Evolutionary conservation across 768 basidiomycete species (phyloP).

Genomic region (Albatrellus ellisii): DNA sequence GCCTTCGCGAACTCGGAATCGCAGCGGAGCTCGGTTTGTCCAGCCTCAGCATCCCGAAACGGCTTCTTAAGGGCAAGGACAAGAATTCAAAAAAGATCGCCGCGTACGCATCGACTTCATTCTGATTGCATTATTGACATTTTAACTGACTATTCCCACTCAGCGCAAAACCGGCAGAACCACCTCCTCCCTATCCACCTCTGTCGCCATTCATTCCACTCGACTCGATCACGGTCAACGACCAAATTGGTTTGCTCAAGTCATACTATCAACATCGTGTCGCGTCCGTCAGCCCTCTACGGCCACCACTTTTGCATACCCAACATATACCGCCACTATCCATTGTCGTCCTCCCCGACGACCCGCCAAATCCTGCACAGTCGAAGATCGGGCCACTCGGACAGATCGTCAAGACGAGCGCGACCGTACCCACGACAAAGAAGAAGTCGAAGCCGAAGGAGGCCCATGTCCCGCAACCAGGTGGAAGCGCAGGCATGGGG

Average conservation of each 20-base stretch:
- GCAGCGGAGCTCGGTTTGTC: conserved; percentile 75
- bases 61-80: conserved; percentile 46
- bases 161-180: conserved; percentile 56
- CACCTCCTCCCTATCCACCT: conserved; percentile 73
- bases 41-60: conserved; percentile 66
- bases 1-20: conserved; percentile 77
- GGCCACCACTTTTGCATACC: conserved; percentile 12
- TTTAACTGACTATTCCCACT: not conserved
- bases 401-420: conserved; percentile 46
- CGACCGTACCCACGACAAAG: conserved; percentile 36
- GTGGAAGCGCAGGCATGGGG: not conserved
- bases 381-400: conserved; percentile 71
- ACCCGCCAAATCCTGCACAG: conserved; percentile 41
- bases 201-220: conserved; percentile 74
- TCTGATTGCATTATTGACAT: not conserved
- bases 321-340: conserved; percentile 13
- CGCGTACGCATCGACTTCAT: conserved; percentile 29
- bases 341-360: conserved; percentile 43
- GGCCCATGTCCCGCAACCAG: no score
- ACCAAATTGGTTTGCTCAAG: conserved; percentile 79
- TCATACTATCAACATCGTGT: conserved; percentile 57
- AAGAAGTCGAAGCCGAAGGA: conserved; percentile 35
- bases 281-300: conserved; percentile 16
- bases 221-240: conserved; percentile 45
- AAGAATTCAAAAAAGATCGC: conserved; percentile 22